Base-by-base conservation (phyloP, 2,329 filamentous ascomycete genomes). In the Neopestalotiopsis clavispora region DNA sequence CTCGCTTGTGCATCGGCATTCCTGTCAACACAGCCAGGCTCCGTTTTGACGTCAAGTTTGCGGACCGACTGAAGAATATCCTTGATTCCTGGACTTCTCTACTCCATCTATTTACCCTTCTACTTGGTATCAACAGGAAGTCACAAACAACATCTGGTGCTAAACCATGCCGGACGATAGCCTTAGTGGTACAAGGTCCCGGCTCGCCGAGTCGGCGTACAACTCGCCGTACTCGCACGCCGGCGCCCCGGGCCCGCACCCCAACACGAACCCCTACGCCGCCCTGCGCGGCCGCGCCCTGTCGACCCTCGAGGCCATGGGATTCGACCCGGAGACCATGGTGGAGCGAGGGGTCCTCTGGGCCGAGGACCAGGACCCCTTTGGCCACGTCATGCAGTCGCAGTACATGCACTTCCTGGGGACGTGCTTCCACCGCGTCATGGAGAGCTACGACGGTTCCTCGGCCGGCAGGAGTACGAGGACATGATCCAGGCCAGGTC, bases 281-380 rank as follows among this genome's bases (percentile, higher is more conserved):
- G 5, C 65, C 2, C 67, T 72, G 28, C 72, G 73, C 13, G 65
- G 52, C 28, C 60, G 64, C 17, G 71, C 71, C 7, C 65, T 75
- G 32, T 68, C 70, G 3, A 72, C 42, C 6, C 71, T 73, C 10
- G 68, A 71, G 61, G 69, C 69, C 17, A 72, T 72, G 72, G 72
- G 70, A 0, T 72, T 67, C 38, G 70, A 71, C 30, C 69, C 72
- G 1, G 65, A 62, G 4, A 72, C 68, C 17, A 73, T 72, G 69
- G 66, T 69, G 17, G 70, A 72, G 38, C 70, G 66, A 14, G 74
- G 74, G 5, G 72, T 76, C 9, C 57, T 73, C 10, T 76, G 74
- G 74, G 74, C 74, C 7, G 71, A 75, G 38, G 68, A 76, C 34
- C 74, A 76, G 38, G 75, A 75, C 60, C 74, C 74, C 1, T 75